These are phyloP conservation scores for Capsicum rhomboideum DNA, from an alignment of 257 asterid genomes.

Conservation along the genomic window DNA sequence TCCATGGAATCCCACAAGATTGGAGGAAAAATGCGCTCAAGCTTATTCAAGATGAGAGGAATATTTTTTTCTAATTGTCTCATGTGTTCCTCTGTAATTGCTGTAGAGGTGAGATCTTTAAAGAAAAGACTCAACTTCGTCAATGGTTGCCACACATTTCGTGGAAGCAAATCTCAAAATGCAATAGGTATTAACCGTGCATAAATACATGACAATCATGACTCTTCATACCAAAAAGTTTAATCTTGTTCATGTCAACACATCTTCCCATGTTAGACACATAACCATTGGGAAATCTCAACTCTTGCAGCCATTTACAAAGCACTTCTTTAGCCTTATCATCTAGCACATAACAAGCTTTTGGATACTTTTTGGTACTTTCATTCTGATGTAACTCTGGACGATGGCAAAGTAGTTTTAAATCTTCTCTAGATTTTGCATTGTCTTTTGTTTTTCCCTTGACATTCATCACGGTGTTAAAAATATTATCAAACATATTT, in stretches of 20 bases:
- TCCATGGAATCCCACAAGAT: neutral
- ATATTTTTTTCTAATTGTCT: neutral
- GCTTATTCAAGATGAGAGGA: neutral
- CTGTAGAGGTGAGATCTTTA: neutral
- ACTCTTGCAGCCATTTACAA: neutral
- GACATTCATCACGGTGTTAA: neutral
- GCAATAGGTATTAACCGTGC: neutral
- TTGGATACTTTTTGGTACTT: neutral
- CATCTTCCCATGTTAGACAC: neutral
- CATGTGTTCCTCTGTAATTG: neutral
- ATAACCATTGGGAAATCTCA: neutral
- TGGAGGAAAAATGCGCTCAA: neutral
- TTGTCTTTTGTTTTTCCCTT: neutral
- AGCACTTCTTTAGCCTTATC: neutral
- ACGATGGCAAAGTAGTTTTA: neutral
- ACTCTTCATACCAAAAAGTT: neutral
- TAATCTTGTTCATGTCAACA: neutral
- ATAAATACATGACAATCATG: neutral
- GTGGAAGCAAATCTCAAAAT: neutral
- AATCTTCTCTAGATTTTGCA: neutral
- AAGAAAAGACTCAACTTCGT: neutral
- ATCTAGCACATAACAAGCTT: neutral
- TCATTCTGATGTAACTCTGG: neutral
- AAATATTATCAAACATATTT: neutral
- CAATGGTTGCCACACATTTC: neutral